Evolutionary conservation across 305 asterid species (phyloP), one percentile per base, ranked within the genome.

Genomic region (Fraxinus platypoda): DNA sequence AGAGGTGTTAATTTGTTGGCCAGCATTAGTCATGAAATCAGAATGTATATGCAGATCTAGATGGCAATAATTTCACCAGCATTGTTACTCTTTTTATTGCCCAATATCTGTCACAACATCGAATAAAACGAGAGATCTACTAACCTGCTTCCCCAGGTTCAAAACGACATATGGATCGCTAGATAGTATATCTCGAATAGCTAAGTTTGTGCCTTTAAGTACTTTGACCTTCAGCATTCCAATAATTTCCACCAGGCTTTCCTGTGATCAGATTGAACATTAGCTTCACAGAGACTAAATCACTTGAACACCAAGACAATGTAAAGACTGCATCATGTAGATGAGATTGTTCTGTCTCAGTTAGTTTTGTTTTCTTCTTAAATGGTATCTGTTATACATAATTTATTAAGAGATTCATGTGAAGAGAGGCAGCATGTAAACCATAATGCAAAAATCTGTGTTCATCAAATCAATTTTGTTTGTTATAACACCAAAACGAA

Each of bases 141-240:
- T 77, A 79, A 94, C 98, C 89, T 94, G 95, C 75, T 83, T 78
- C 37, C 97, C 97, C 75, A 93, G 85, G 66, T 85, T 84, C 85
- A 94, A 87, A 74, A 91, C 86, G 70, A 93, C 85, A 74, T 93
- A 93, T 52, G 98, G 97, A 89, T 94, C 97, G 49, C 98, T 93
- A 5, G 97, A 88, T 83, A 91, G 80, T 93, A 94, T 88, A 85
- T 94, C 98, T 79, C 98, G 94, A 71, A 93, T 84, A 66, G 95
- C 97, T 83, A 94, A 86, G 74, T 94, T 90, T 6, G 92, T 89
- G 85, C 98, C 97, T 88, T 89, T 91, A 9, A 91, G 85, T 78
- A 93, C 91, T 83, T 86, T 94, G 83, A 94, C 84, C 93, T 90
- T 94, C 85, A 94, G 79, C 68, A 84, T 80, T 82, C 98, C 98